Evolutionary conservation across 179 eudicot genomes (phyloP), one percentile per base, ranked within the genome.

Genomic region (Spergularia azorica): DNA sequence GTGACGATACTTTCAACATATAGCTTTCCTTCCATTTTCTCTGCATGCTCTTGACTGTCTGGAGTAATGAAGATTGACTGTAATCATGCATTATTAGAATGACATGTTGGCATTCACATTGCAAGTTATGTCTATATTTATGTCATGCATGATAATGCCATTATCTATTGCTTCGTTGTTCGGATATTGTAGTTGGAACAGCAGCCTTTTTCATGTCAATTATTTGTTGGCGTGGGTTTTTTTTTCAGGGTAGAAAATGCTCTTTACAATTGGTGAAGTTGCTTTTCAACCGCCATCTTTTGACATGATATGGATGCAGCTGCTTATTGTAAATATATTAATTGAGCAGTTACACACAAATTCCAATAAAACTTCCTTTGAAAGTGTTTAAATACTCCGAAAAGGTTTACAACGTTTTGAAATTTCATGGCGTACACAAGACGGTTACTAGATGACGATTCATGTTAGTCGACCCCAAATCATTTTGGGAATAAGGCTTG

Each of bases 1-100:
- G 99, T 95, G 88, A 82, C 70, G 75, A 70, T 66, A 43, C 70
- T 41, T 81, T 54, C 70, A 67, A 66, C 63, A 73, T 65, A 43
- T 68, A 38, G 14, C 7, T 70, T 73, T 71, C 16, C 16, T 75
- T 57, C 11, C 39, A 58, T 43, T 39, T 65, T 48, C 32, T 78
- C 73, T 77, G 46, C 41, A 39, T 72, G 63, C 66, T 51, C 54
- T 41, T 67, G 78, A 59, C 58, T 50, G 73, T 62, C 63, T 32
- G 43, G 13, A 46, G 16, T 12, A 62, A 68, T 67, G 43, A 67
- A 21, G 38, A 39, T 57, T 21, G 48, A 26, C 46, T 81, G 77
- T 56, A 61, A 73, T 71, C 6, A 10, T 9, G 52, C 72, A 15
- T 59, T 6, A 41, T 54, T 67, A 36, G 14, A 21, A 8, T 59